phyloP scores from a whole-genome alignment of 2,329 filamentous ascomycete species.

The Mycosphaerelloides madeirae region DNA sequence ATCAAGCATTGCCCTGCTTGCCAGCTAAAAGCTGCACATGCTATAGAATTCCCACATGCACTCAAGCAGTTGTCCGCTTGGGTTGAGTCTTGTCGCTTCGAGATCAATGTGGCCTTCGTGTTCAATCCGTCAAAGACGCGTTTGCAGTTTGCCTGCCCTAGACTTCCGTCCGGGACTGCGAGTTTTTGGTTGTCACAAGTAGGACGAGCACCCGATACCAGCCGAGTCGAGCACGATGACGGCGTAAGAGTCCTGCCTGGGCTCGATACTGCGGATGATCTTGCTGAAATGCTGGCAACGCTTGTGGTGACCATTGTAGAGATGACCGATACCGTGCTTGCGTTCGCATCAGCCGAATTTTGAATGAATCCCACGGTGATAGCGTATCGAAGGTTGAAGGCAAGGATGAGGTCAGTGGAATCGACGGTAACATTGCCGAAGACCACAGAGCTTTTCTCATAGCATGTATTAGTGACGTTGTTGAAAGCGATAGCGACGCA shows the following conservation, averaged over 20 bases:
- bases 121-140: not conserved
- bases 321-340: not conserved
- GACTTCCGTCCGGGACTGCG: not conserved
- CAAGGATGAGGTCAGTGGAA: not conserved
- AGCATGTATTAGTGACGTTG: not conserved
- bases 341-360: not conserved
- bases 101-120: not conserved
- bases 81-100: not conserved
- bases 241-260: too few species aligned
- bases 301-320: not conserved
- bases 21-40: not conserved
- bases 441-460: not conserved
- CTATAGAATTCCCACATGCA: not conserved
- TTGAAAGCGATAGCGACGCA: not conserved
- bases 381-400: not conserved
- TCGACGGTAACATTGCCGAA: not conserved
- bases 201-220: not conserved
- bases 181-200: not conserved
- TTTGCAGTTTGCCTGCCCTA: not conserved
- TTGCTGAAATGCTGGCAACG: not conserved
- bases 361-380: not conserved
- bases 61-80: not conserved
- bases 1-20: not conserved
- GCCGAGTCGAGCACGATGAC: not conserved
- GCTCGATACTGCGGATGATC: not conserved